Evolutionary conservation across 2,329 filamentous ascomycete species (phyloP).

Genomic region (Apiospora rasikravindrae): DNA sequence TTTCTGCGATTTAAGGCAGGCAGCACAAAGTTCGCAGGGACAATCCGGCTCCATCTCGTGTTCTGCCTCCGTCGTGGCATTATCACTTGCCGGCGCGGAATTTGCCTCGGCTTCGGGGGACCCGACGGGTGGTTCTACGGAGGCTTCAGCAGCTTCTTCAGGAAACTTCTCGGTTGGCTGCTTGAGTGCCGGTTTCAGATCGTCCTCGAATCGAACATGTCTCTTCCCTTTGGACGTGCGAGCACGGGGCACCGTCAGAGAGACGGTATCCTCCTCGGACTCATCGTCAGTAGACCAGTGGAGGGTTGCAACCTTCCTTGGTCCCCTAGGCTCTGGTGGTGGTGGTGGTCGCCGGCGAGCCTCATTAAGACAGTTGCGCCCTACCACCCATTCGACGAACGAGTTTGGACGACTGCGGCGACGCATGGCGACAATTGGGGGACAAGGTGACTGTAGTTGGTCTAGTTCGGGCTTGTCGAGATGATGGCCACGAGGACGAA

Average conservation of each 20-base stretch:
- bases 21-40: conserved; percentile 39
- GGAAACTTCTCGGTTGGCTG: conserved; percentile 30
- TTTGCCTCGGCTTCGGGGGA: neutral
- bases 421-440: neutral
- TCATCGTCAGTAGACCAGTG: conserved; percentile 59
- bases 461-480: neutral
- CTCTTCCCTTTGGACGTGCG: conserved; percentile 26
- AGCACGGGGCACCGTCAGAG: conserved; percentile 53
- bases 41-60: conserved; percentile 40
- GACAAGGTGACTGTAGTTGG: neutral
- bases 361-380: conserved; percentile 39
- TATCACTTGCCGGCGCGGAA: neutral
- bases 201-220: conserved; percentile 27
- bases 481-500: neutral
- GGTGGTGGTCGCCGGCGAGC: neutral
- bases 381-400: conserved; percentile 46
- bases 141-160: neutral
- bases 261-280: conserved; percentile 53
- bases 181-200: conserved; percentile 46
- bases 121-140: neutral
- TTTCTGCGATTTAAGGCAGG: conserved; percentile 34
- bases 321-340: conserved; percentile 14
- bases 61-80: conserved; percentile 33
- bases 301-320: conserved; percentile 37
- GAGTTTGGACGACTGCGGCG: conserved; percentile 45